Base-by-base conservation (phyloP, 2,329 filamentous ascomycete genomes). In the Ascochyta koolunga region DNA sequence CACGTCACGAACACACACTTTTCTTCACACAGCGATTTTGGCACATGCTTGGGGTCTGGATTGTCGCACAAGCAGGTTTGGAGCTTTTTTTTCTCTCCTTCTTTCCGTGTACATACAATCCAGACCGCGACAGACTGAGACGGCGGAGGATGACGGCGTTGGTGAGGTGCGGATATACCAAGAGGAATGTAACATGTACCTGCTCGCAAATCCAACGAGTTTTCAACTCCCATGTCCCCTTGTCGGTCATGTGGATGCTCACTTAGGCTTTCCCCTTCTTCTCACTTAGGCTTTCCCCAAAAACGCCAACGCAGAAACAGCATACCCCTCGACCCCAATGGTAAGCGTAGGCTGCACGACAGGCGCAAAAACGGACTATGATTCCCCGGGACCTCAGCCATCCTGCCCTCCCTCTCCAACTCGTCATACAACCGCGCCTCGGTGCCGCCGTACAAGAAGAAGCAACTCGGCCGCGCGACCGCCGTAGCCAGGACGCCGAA, bases 351-450 rank as follows among this genome's bases (percentile, higher is more conserved):
- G 84, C 66, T 83, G 79, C 21, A 87, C 78, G 0, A 79, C 80
- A 5, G 85, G 85, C 27, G 82, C 81, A 71, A 88, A 88, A 79
- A 77, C 0, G 83, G 79, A 54, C 79, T 83, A 65, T 88, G 86
- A 59, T 88, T 88, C 0, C 80, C 79, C 0, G 86, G 82, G 11
- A 87, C 78, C 39, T 80, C 80, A 54, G 73, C 72, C 58, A 78
- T 72, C 55, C 77, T 68, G 0, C 79, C 80, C 37, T 80, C 78
- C 48, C 67, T 72, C 65, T 78, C 73, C 13, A 74, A 76, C 56
- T 76, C 69, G 67, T 86, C 82, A 78, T 80, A 86, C 4, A 78
- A 43, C 45, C 76, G 76, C 0, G 71, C 69, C 53, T 83, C 80
- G 24, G 78, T 78, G 0, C 83, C 82, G 0, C 85, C 85, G 58